These are phyloP conservation scores for Trypanosoma melophagium DNA, from an alignment of 208 protist species.

Conservation along the genomic window DNA sequence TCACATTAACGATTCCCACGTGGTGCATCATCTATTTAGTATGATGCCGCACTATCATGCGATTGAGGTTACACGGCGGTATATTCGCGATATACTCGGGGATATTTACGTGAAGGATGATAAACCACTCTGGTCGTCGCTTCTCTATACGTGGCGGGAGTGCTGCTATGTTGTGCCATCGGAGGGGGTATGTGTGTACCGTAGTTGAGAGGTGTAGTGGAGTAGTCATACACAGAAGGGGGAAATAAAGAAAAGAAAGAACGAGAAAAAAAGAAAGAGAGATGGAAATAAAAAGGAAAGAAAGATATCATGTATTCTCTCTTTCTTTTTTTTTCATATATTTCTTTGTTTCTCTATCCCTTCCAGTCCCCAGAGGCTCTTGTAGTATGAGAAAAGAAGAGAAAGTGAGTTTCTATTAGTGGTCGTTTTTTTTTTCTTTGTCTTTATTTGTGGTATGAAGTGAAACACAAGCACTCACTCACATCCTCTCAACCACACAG, in stretches of 20 bases:
- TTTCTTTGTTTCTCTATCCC: background rate
- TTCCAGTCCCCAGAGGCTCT: background rate
- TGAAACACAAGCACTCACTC: too few species aligned
- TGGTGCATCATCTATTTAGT: conserved; percentile 94
- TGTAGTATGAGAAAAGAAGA: too few species aligned
- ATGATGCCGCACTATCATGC: conserved; percentile 94
- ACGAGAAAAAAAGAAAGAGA: conserved; percentile 2
- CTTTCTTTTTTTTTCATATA: background rate
- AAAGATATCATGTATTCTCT: background rate
- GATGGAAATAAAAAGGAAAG: conserved; percentile 6
- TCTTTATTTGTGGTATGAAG: too few species aligned
- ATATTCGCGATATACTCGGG: conserved; percentile 72
- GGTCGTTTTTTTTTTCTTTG: too few species aligned
- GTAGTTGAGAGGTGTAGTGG: conserved; percentile 12
- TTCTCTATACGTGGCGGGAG: conserved; percentile 52
- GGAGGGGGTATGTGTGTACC: conserved; percentile 71
- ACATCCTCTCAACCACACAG: too few species aligned
- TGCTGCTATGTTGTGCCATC: conserved; percentile 81
- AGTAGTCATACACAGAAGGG: conserved; percentile 3
- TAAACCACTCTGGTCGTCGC: conserved; percentile 38
- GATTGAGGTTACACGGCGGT: conserved; percentile 73
- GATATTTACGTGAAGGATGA: conserved; percentile 73
- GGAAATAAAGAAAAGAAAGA: background rate
- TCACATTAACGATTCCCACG: conserved; percentile 94
- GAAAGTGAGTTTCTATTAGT: too few species aligned